These are phyloP conservation scores for Fomitopsis pulvina DNA, from an alignment of 768 basidiomycete genomes.

Conservation along the genomic window DNA sequence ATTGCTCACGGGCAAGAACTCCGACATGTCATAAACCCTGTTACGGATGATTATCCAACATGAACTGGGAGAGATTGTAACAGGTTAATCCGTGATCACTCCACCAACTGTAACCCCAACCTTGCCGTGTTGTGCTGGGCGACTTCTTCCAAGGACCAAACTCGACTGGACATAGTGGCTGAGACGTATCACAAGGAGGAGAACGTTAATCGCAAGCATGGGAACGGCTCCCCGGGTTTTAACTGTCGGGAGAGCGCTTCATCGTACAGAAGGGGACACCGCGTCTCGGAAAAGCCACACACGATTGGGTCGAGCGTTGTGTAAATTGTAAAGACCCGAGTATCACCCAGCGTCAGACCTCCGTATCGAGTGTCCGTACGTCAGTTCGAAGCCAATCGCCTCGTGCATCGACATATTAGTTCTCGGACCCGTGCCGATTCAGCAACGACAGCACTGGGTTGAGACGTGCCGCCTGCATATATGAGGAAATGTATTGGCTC, in stretches of 20 bases:
- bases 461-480: too few relatives aligned
- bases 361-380: too few relatives aligned
- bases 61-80: constrained; percentile 34
- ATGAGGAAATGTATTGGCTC: too few relatives aligned
- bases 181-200: background rate
- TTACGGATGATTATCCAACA: constrained; percentile 83
- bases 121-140: background rate
- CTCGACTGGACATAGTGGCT: background rate
- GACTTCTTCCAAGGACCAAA: background rate
- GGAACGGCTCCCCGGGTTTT: background rate
- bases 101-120: background rate
- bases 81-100: background rate
- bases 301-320: too few relatives aligned
- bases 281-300: too few relatives aligned
- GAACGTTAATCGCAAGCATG: background rate
- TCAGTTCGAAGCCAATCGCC: too few relatives aligned
- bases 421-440: background rate
- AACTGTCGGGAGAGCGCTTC: background rate
- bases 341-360: too few relatives aligned
- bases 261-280: background rate
- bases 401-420: background rate
- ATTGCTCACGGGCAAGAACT: constrained; percentile 53
- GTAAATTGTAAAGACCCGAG: too few relatives aligned
- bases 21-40: constrained; percentile 82
- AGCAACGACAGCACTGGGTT: background rate